Conservation (phyloP, 2,329 filamentous ascomycete species). For the Ascochyta fabae region DNA sequence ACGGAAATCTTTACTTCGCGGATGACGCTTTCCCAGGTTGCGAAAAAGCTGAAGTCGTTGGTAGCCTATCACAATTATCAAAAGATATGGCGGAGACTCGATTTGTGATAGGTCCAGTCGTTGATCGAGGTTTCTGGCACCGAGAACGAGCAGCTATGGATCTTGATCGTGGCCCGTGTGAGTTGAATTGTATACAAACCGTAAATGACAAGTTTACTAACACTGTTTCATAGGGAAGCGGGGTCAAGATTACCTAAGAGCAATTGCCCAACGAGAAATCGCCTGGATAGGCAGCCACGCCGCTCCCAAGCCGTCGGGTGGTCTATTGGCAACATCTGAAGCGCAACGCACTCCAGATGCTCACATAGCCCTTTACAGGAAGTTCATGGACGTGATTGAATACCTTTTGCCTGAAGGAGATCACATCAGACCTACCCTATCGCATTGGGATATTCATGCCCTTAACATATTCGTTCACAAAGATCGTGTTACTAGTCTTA, state of each 20-base stretch:
- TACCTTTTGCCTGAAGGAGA: constrained; percentile 36
- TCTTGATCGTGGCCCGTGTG: constrained; percentile 53
- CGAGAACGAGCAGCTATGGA: constrained; percentile 43
- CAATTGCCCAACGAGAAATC: constrained; percentile 44
- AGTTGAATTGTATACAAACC: constrained; percentile 16
- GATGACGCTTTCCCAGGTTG: constrained; percentile 41
- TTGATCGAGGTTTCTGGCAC: constrained; percentile 45
- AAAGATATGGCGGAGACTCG: constrained; percentile 40
- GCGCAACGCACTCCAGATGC: constrained; percentile 25
- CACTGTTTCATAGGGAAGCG: constrained; percentile 37
- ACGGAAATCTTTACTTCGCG: constrained; percentile 50
- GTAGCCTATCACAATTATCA: constrained; percentile 33
- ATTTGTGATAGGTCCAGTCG: constrained; percentile 50
- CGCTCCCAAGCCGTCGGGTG: constrained; percentile 15
- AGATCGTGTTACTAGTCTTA: constrained; percentile 47
- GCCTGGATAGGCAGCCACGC: constrained; percentile 44
- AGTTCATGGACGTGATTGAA: constrained; percentile 40
- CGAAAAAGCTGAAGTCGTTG: constrained; percentile 34
- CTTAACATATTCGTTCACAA: constrained; percentile 51
- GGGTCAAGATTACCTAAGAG: constrained; percentile 41
- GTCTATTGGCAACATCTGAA: constrained; percentile 25
- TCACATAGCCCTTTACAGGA: constrained; percentile 45
- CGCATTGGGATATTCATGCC: constrained; percentile 50
- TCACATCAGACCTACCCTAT: constrained; percentile 42
- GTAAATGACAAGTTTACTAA: constrained; percentile 15